These are phyloP conservation scores for Aspergillus aculeatinus DNA, from an alignment of 2,329 filamentous ascomycete genomes.

Conservation along the genomic window DNA sequence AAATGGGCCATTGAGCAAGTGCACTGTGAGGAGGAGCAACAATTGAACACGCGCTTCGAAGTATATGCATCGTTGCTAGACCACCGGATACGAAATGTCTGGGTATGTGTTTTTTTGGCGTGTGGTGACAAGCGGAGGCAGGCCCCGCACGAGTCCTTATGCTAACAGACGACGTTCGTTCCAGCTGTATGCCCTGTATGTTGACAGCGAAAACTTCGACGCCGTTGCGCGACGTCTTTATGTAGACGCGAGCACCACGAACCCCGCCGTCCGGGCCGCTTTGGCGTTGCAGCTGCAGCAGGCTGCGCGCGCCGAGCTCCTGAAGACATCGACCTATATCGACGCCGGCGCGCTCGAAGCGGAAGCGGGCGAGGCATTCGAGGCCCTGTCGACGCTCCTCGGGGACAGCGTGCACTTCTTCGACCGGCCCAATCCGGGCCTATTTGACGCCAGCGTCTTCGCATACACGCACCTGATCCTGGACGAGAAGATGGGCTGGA, in stretches of 20 bases:
- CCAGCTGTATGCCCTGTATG: conserved; percentile 77
- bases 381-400: conserved; percentile 60
- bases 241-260: conserved; percentile 61
- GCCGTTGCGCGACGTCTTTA: conserved; percentile 70
- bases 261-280: conserved; percentile 61
- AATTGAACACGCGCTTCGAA: conserved; percentile 60
- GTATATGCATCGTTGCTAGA: conserved; percentile 78
- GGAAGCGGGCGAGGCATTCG: conserved; percentile 62
- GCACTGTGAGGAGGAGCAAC: conserved; percentile 48
- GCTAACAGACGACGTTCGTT: conserved; percentile 4
- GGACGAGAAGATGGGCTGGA: conserved; percentile 63
- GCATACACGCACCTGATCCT: conserved; percentile 83
- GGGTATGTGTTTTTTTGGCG: conserved; percentile 58
- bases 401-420: conserved; percentile 64
- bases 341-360: conserved; percentile 58
- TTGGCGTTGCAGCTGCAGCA: conserved; percentile 66
- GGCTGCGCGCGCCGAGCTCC: conserved; percentile 73
- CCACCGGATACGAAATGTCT: conserved; percentile 76
- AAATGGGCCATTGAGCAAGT: conserved; percentile 63
- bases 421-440: conserved; percentile 55
- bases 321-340: conserved; percentile 58
- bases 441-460: conserved; percentile 89
- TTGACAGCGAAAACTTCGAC: conserved; percentile 64
- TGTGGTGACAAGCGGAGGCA: not conserved
- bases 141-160: not conserved